Evolutionary conservation across 192 early-diverging fungal genomes (phyloP).

Genomic region (Umbelopsis sp.): DNA sequence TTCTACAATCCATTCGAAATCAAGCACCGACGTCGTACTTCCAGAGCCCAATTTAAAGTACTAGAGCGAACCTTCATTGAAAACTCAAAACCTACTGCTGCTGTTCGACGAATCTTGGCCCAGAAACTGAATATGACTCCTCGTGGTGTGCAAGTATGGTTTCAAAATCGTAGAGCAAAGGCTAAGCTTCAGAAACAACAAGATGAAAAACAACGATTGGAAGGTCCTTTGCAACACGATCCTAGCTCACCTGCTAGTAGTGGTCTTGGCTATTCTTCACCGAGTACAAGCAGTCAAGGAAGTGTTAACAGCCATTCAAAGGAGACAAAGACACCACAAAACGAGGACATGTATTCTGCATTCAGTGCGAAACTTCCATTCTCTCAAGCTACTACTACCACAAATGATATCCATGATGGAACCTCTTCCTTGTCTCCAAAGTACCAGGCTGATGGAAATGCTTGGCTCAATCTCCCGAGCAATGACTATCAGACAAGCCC

Average conservation of each 20-base stretch:
- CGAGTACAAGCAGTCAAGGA: conserved; percentile 5
- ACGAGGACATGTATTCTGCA: not conserved
- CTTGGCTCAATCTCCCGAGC: not conserved
- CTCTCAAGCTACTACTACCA: not conserved
- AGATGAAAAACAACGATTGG: conserved; percentile 1
- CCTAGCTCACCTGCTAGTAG: not conserved
- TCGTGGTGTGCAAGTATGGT: conserved; percentile 82
- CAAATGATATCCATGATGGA: not conserved
- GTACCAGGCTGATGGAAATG: not conserved
- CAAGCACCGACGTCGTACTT: conserved; percentile 75
- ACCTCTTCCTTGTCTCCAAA: not conserved
- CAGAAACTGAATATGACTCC: conserved; percentile 68
- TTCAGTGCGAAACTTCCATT: not conserved
- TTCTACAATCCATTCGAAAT: conserved; percentile 82
- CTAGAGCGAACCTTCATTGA: conserved; percentile 70
- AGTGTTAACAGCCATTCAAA: not conserved
- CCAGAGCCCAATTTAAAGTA: conserved; percentile 69
- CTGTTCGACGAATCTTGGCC: conserved; percentile 61
- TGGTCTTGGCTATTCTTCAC: not conserved
- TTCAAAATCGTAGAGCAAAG: conserved; percentile 90
- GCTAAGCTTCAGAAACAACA: conserved; percentile 62
- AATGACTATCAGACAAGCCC: not conserved
- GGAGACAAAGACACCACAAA: not conserved
- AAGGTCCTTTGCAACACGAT: conserved; percentile 1
- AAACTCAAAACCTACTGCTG: conserved; percentile 66